Evolutionary conservation across 495 filamentous ascomycete genomes (phyloP).

Genomic region (Cercophora sp.): DNA sequence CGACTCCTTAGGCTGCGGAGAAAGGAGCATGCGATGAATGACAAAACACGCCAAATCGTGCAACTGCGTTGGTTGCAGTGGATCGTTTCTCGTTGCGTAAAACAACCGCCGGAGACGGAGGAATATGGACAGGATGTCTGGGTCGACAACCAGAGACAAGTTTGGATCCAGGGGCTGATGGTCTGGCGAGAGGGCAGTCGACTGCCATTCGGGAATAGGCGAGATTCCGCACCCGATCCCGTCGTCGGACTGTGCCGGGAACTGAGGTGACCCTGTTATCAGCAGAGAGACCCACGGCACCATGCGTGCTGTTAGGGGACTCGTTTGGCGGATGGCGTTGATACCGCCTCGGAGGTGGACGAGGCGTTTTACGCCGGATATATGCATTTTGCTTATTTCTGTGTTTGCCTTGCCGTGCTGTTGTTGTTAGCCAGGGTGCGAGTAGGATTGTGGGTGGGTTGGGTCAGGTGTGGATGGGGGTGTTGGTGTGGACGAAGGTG

Average conservation of each 20-base stretch:
- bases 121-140: slow-evolving; percentile 35
- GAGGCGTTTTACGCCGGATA: slow-evolving; percentile 47
- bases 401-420: slow-evolving; percentile 50
- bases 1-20: slow-evolving; percentile 9
- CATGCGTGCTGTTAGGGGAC: slow-evolving; percentile 50
- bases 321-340: slow-evolving; percentile 40
- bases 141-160: slow-evolving; percentile 26
- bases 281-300: slow-evolving; percentile 50
- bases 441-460: too few relatives aligned
- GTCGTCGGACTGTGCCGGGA: slow-evolving; percentile 44
- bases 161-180: too few relatives aligned
- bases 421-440: too few relatives aligned
- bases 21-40: slow-evolving; percentile 42
- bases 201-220: slow-evolving; percentile 45
- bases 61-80: slow-evolving; percentile 36
- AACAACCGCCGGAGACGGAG: slow-evolving; percentile 41
- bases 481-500: too few relatives aligned
- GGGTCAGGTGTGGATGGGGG: too few relatives aligned
- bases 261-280: slow-evolving; percentile 46
- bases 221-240: slow-evolving; percentile 46
- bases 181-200: too few relatives aligned
- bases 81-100: slow-evolving; percentile 19
- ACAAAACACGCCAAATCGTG: slow-evolving; percentile 51
- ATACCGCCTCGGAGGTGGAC: slow-evolving; percentile 48
- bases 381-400: slow-evolving; percentile 41